Base-by-base conservation (phyloP, 2,329 filamentous ascomycete species). In the Pseudogymnoascus sp. region DNA sequence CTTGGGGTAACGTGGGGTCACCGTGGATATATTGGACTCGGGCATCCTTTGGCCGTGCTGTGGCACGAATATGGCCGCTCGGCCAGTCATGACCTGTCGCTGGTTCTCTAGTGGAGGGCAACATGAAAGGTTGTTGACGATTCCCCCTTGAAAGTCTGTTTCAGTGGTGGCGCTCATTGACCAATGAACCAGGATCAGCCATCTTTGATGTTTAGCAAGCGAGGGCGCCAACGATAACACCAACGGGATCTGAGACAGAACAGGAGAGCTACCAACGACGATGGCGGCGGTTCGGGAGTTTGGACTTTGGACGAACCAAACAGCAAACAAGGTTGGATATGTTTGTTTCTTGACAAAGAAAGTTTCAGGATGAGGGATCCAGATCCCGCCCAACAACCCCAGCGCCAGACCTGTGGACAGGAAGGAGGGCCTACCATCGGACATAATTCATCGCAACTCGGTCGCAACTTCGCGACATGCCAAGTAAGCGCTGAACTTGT, bases 161-260 rank as follows among this genome's bases (percentile, higher is more conserved):
- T 56, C 50, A 56, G 50, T 33, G 19, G 50, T 56, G 50, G 50
- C 50, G 50, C 9, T 13, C 26, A 56, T 56, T 6, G 10, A 33
- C 50, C 50, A 56, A 56, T 56, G 50, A 56, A 56, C 29, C 50
- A 56, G 50, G 50, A 21, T 56, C 46, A 33, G 26, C 50, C 50
- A 33, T 26, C 50, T 33, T 33, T 56, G 50, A 56, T 10, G 26
- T 33, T 19, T 9, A 13, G 29, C 29, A 56, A 56, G 50, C 50
- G 50, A 56, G 50, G 50, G 50, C 46, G 46, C 29, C 46, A 56
- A 33, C n/a, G 2, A 33, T 13, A 56, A 56, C 26, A 33, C 46
- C 26, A 56, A 33, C n/a, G 13, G 7, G n/a, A 33, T 33, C 50
- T 17, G 50, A 56, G 50, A 56, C 50, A 33, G 29, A 7, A 56